A percentile compares a stretch with the other conserved stretches of the same genome.
Conservation (phyloP, 768 basidiomycete species). For the Rhodotorula graminis region DNA sequence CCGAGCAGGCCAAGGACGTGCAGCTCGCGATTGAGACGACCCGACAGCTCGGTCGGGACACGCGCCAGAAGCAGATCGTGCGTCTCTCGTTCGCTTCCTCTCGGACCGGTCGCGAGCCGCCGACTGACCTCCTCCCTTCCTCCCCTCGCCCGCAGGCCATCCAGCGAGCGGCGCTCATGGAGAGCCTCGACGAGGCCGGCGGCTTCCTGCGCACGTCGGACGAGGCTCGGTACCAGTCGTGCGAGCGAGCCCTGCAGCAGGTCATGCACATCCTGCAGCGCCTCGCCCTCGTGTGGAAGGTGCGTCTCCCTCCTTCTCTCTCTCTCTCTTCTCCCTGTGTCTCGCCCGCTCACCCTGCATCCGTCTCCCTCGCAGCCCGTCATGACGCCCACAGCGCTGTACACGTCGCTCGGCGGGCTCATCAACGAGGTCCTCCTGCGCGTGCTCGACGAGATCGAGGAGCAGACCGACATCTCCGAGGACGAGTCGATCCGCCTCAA, state of each 20-base stretch:
- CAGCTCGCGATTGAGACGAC: conserved; percentile 21
- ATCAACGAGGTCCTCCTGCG: conserved; percentile 45
- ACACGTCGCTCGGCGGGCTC: conserved; percentile 46
- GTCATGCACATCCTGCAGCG: conserved; percentile 46
- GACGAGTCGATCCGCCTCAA: conserved; percentile 48
- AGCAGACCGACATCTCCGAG: conserved; percentile 50
- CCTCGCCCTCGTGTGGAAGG: conserved; percentile 48
- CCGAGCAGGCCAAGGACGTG: conserved; percentile 44
- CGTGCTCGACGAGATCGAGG: conserved; percentile 47
- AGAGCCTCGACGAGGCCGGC: conserved; percentile 45
- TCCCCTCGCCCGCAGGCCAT: conserved; percentile 34
- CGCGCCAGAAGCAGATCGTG: conserved; percentile 42
- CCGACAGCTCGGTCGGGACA: conserved; percentile 27
- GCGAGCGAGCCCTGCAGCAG: conserved; percentile 45
- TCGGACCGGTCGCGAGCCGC: conserved; percentile 1
- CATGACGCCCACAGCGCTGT: conserved; percentile 42
- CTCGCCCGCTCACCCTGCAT: not conserved
- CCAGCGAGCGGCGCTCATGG: conserved; percentile 42
- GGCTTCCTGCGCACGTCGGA: conserved; percentile 43
- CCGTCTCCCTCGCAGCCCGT: conserved; percentile 43
- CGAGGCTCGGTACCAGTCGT: conserved; percentile 36
- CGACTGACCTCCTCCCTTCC: not conserved
- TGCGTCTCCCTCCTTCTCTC: conserved; percentile 15
- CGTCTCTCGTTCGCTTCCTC: not conserved
- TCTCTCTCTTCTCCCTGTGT: not conserved